Evolutionary conservation across 2,329 filamentous ascomycete genomes (phyloP), one percentile per base, ranked within the genome.

Genomic region (Xylaria sp.): DNA sequence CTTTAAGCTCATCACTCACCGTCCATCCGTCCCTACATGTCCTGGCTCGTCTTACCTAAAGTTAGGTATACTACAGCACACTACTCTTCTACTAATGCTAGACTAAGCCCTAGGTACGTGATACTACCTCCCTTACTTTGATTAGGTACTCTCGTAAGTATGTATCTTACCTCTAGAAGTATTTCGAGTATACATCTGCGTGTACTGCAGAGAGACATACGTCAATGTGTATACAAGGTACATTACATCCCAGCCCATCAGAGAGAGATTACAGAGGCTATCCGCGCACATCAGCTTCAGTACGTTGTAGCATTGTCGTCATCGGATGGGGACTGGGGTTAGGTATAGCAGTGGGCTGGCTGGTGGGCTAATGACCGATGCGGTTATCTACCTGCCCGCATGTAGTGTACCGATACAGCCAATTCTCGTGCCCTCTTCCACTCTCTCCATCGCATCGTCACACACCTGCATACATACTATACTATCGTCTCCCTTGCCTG

Each of bases 1-100:
- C 63, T 60, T 48, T 33, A 54, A 59, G 54, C 46, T 25, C 48
- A 52, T 59, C 63, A 46, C 63, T 59, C 55, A 54, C 63, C 55
- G 63, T 65, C 25, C 55, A 39, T 48, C 59, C 43, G 28, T 33
- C 41, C 43, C 23, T 20, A 10, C 28, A 55, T 54, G 52, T 56
- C 56, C 39, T 33, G 25, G 43, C 55, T 36, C n/a, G 13, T 41
- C 13, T 18, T 31, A 54, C 25, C 51, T 33, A 54, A 18, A 8
- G n/a, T 7, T 48, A 46, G 25, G 5, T 52, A 55, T 36, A 33
- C 31, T 52, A 52, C 48, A 48, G 43, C 46, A 13, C 8, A 25
- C 12, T 25, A 52, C 6, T 10, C 28, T 13, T 13, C 25, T 31
- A 4, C 46, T 23, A 49, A 20, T 9, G 18, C 46, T 46, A 25